Evolutionary conservation across 768 basidiomycete species (phyloP), one percentile per base, ranked within the genome.

Genomic region (Lactifluus pinguis): DNA sequence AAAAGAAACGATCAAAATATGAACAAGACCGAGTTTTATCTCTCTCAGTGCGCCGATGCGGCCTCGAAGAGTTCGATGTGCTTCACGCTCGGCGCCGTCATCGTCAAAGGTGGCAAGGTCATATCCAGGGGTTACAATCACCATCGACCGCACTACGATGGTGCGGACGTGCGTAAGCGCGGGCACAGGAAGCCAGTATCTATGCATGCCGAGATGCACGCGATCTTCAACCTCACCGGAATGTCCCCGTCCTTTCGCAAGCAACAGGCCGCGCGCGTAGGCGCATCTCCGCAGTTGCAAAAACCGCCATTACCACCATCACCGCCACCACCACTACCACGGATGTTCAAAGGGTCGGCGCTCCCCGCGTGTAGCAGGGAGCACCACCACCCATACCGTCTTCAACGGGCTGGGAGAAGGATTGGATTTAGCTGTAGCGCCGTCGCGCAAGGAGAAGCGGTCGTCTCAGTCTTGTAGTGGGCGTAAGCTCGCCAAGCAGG

Each of bases 181-280:
- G 75, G 75, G 4, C 73, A 72, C 65, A 73, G 75, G 53, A 79
- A 76, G 73, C 73, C 73, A 30, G 71, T 75, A n/a, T 76, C 75
- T n/a, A 77, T 83, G 80, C 80, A 83, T 65, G 81, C 82, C 3
- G 80, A 82, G 71, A 83, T 83, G 83, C 78, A 83, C 63, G 78
- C 77, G 32, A 83, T 83, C 60, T 80, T 78, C 70, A 81, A 71
- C 64, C 66, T 78, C 57, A 79, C 78, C 54, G 72, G 78, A 72
- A 74, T 73, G 75, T 75, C 77, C 48, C 79, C 80, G 52, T 76
- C 79, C 62, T 78, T 76, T 73, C 79, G 78, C 75, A 76, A 74
- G 72, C 81, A 80, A 72, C 64, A 66, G 67, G 67, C 71, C 68
- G 61, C 69, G 68, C 65, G 69, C 67, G 44, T 67, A 65, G 69